phyloP scores from a whole-genome alignment of 108 stramenopile species.

The Epipyxis sp. region DNA sequence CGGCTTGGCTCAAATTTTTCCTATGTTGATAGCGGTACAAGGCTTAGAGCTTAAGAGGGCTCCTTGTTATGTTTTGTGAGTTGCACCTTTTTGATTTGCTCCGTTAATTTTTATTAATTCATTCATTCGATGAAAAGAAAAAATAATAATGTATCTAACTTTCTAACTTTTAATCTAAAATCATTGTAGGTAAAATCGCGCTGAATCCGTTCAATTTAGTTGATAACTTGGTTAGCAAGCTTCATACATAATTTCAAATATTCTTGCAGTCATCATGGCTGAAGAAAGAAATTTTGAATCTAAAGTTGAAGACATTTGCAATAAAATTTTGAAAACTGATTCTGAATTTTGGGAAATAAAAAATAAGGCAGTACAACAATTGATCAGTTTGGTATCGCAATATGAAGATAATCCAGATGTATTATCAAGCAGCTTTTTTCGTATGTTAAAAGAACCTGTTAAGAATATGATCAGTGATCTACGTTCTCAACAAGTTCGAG shows the following conservation, averaged over 20 bases:
- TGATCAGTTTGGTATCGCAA: not conserved
- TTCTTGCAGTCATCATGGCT: no score
- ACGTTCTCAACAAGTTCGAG: constrained; percentile 30
- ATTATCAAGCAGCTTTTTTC: not conserved
- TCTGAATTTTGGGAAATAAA: constrained; percentile 13
- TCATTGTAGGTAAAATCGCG: no score
- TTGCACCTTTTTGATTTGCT: no score
- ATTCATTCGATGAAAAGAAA: no score
- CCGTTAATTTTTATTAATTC: no score
- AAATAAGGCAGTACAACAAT: constrained; percentile 22
- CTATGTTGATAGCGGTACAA: no score
- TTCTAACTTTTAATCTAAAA: no score
- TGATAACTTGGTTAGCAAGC: not conserved
- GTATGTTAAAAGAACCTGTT: constrained; percentile 18
- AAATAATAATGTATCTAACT: no score
- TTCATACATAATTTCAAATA: no score
- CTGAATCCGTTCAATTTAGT: not conserved
- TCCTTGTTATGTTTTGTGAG: no score
- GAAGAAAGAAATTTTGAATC: not conserved
- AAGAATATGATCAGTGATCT: constrained; percentile 9
- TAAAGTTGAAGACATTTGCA: constrained; percentile 18
- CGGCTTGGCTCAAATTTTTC: no score
- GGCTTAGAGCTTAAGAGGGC: no score
- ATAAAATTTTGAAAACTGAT: not conserved
- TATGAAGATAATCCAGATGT: constrained; percentile 11